phyloP scores from a whole-genome alignment of 768 basidiomycete species.

The Collybia sordida region DNA sequence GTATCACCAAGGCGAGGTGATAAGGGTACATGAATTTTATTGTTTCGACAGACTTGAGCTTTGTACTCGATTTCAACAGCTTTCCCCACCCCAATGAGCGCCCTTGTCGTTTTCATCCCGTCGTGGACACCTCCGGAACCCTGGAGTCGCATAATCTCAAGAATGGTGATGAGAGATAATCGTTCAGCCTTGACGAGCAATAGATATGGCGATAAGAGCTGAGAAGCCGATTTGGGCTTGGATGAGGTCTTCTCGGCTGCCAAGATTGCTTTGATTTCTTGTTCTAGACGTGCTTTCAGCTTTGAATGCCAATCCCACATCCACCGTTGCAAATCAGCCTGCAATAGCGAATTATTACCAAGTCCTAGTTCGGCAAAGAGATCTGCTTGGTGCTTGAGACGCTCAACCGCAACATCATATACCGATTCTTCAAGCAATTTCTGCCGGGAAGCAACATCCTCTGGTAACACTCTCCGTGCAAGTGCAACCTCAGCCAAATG shows the following conservation, averaged over 20 bases:
- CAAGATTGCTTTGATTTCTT: constrained; percentile 49
- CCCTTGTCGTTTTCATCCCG: constrained; percentile 89
- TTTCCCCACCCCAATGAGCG: constrained; percentile 75
- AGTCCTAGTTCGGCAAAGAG: constrained; percentile 59
- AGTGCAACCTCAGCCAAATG: constrained; percentile 65
- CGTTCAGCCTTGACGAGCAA: constrained; percentile 72
- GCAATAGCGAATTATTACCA: constrained; percentile 40
- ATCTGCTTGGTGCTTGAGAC: constrained; percentile 63
- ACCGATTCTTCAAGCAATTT: constrained; percentile 82
- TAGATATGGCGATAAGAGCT: constrained; percentile 65
- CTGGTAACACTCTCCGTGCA: constrained; percentile 60
- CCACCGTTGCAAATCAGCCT: constrained; percentile 62
- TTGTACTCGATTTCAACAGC: constrained; percentile 92
- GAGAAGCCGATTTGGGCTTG: not conserved
- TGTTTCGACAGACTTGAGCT: constrained; percentile 70
- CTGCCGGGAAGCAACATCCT: constrained; percentile 74
- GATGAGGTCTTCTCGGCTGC: constrained; percentile 26
- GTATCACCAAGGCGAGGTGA: constrained; percentile 24
- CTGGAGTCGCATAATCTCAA: constrained; percentile 83
- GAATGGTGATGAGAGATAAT: constrained; percentile 84
- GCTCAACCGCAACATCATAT: constrained; percentile 77
- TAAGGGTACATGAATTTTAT: constrained; percentile 52
- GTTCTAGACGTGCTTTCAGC: constrained; percentile 49
- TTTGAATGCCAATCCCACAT: constrained; percentile 86
- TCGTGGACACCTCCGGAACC: constrained; percentile 74